phyloP scores from a whole-genome alignment of 192 early-diverging fungal genomes.

The Phycomyces blakesleeanus region DNA sequence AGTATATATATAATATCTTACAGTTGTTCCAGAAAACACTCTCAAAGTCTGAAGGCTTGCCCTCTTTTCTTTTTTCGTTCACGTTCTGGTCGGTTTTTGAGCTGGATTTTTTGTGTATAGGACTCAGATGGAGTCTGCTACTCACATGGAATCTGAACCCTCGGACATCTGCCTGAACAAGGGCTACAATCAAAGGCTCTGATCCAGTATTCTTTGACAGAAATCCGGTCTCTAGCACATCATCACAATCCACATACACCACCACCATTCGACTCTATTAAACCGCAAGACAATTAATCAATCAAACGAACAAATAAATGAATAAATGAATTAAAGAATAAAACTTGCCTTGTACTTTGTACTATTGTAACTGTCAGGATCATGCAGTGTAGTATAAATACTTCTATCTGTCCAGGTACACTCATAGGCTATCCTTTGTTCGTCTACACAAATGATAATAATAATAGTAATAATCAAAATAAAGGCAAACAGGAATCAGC shows the following conservation, averaged over 20 bases:
- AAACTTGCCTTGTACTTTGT: conserved; percentile 15
- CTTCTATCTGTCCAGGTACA: conserved; percentile 1
- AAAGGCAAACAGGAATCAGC: not conserved
- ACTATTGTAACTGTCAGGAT: conserved; percentile 8
- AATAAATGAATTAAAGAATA: not conserved
- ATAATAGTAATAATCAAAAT: not conserved
- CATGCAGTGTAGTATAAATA: conserved; percentile 3
- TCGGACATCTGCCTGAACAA: conserved; percentile 27
- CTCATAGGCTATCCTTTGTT: not conserved
- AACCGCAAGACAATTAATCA: not conserved
- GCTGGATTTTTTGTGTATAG: not conserved
- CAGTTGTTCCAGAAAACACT: conserved; percentile 40
- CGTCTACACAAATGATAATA: not conserved
- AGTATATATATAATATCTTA: conserved; percentile 9
- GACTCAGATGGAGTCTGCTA: not conserved
- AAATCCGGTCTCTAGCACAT: conserved; percentile 10
- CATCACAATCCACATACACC: conserved; percentile 29
- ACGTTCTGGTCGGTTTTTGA: not conserved
- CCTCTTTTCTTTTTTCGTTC: not conserved
- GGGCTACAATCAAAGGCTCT: conserved; percentile 19
- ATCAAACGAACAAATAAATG: too few species aligned
- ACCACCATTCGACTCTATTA: conserved; percentile 27
- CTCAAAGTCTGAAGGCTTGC: conserved; percentile 32
- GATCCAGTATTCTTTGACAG: not conserved
- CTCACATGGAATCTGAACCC: conserved; percentile 27